Conservation (phyloP, 441 rosid genomes). For the Adansonia rubrostipa region DNA sequence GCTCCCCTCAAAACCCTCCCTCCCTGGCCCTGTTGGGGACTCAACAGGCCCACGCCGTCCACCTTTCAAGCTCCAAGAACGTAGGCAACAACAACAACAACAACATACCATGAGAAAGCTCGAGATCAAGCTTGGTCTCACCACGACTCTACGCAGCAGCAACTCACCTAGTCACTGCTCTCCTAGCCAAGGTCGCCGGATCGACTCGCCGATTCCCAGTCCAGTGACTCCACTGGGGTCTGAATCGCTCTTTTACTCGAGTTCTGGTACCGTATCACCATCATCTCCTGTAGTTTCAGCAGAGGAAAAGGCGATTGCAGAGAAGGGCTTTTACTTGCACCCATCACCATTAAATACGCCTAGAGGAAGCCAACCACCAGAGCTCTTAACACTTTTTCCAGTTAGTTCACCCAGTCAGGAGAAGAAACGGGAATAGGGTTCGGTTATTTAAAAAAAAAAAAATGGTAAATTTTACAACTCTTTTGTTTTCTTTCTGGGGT, state of each 20-base stretch:
- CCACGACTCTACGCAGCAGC: constrained; percentile 1
- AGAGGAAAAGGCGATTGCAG: constrained; percentile 48
- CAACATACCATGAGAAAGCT: constrained; percentile 42
- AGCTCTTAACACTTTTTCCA: constrained; percentile 56
- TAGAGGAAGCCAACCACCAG: constrained; percentile 47
- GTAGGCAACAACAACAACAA: constrained; percentile 41
- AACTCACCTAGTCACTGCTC: background rate
- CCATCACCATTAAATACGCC: constrained; percentile 53
- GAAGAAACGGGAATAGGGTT: constrained; percentile 24
- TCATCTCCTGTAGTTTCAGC: constrained; percentile 36
- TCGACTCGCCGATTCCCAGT: constrained; percentile 34
- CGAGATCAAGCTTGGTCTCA: constrained; percentile 47
- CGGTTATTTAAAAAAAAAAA: background rate
- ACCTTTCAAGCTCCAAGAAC: constrained; percentile 58
- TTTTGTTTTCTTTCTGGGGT: background rate
- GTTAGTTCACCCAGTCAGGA: constrained; percentile 40
- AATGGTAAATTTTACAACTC: background rate
- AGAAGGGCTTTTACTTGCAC: constrained; percentile 52
- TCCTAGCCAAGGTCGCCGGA: constrained; percentile 4
- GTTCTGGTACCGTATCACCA: constrained; percentile 38
- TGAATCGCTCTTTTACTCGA: constrained; percentile 34
- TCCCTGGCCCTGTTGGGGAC: constrained; percentile 21
- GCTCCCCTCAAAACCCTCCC: constrained; percentile 27
- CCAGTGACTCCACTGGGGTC: constrained; percentile 49
- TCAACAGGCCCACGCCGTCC: constrained; percentile 46